Evolutionary conservation across 768 basidiomycete genomes (phyloP), one percentile per base, ranked within the genome.

Genomic region (Mycena floridula): DNA sequence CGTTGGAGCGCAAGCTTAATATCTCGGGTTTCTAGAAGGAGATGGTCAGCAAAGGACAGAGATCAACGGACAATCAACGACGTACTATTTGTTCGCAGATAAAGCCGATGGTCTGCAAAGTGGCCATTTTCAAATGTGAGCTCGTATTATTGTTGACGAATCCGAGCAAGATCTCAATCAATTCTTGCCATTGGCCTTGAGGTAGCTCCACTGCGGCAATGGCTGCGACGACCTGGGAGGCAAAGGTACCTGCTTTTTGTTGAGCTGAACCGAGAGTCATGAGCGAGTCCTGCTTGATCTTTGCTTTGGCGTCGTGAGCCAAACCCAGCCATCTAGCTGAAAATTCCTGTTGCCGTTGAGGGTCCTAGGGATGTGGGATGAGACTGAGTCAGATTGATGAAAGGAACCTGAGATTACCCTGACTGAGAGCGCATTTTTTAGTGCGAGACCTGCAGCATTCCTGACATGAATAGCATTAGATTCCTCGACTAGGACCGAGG

Each of bases 1-100:
- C 94, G 59, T 99, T 98, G 3, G 95, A 89, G 55, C 91, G 82
- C 47, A 86, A 60, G 42, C 81, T 83, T 48, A 99, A 66, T 47
- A 96, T 85, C 54, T 95, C 92, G 9, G 95, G 93, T 79, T 90
- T 88, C 95, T 97, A 53, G 4, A 43, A n/a, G 32, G 27, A 46
- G 48, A 42, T n/a, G n/a, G n/a, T 25, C n/a, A n/a, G 7, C 54
- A 58, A 25, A 58, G 54, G 43, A 42, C 28, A 44, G 46, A 40
- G 28, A 39, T 5, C 6, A 20, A 49, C 25, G 37, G 18, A 26
- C 38, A 48, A 47, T 37, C 30, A 48, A 43, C 44, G 23, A 84
- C 94, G 59, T 56, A 97, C 94, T 70, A 96, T 89, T 45, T 81
- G 74, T 68, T 99, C 96, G 71, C 96, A 99, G 64, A 97, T 93